Percentiles rank a stretch among this genome's conserved stretches.
phyloP scores from a whole-genome alignment of 1,139 yeast genomes.

The Arxiozyma telluris region DNA sequence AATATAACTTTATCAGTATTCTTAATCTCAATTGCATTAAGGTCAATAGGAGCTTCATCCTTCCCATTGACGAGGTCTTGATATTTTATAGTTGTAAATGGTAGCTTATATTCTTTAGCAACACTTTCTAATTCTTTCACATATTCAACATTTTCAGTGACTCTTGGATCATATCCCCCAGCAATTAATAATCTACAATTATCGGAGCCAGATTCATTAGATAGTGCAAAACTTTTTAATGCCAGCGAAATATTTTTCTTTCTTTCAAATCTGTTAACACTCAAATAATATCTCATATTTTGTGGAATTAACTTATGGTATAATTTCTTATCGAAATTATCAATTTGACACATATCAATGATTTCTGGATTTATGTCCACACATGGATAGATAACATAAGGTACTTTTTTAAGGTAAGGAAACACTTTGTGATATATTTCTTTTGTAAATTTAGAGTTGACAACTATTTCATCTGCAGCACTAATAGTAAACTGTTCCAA shows the following conservation, averaged over 20 bases:
- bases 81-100: conserved; percentile 40
- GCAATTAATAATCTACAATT: conserved; percentile 52
- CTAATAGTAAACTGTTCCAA: conserved; percentile 77
- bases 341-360: conserved; percentile 7
- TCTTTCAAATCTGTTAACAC: conserved; percentile 81
- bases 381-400: conserved; percentile 84
- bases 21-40: conserved; percentile 9
- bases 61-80: background rate
- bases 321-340: conserved; percentile 18
- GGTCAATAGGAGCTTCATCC: conserved; percentile 34
- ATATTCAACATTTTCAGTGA: conserved; percentile 67
- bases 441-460: conserved; percentile 78
- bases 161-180: conserved; percentile 87
- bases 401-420: conserved; percentile 31
- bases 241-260: conserved; percentile 81
- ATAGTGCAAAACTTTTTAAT: conserved; percentile 47
- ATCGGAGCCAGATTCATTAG: conserved; percentile 19
- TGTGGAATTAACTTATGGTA: conserved; percentile 13
- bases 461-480: conserved; percentile 69
- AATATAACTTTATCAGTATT: conserved; percentile 48
- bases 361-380: conserved; percentile 38
- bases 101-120: conserved; percentile 40
- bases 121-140: conserved; percentile 49
- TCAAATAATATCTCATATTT: conserved; percentile 41
- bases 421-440: conserved; percentile 61